These are phyloP conservation scores for Symbiodinium natans DNA, from an alignment of 73 alveolate species.

Conservation along the genomic window DNA sequence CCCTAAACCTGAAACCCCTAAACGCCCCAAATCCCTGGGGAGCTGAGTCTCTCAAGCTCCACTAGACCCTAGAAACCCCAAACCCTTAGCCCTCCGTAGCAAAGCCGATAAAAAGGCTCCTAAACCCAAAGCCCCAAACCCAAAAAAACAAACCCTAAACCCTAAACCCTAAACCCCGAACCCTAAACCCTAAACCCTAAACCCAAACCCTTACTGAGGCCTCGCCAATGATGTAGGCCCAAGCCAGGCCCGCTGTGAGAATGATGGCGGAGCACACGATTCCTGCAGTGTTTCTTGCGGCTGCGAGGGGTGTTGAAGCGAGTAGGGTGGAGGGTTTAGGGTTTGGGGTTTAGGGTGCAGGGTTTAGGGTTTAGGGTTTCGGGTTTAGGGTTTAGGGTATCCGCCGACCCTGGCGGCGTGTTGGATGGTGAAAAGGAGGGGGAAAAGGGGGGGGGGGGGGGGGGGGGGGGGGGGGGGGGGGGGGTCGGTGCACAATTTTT, in stretches of 20 bases:
- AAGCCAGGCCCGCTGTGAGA: slow-evolving; percentile 39
- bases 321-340: background rate
- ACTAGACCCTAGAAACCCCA: background rate
- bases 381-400: background rate
- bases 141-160: background rate
- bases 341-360: background rate
- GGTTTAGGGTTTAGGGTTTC: background rate
- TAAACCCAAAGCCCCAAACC: background rate
- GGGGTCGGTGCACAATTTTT: too few species aligned
- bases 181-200: background rate
- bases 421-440: too few species aligned
- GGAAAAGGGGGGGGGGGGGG: too few species aligned
- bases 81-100: background rate
- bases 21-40: too few species aligned
- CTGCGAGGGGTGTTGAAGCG: too few species aligned
- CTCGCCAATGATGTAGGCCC: slow-evolving; percentile 85
- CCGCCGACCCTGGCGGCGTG: too few species aligned
- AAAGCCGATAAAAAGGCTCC: too few species aligned
- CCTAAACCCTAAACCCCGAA: background rate
- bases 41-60: background rate
- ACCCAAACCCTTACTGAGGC: background rate
- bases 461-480: too few species aligned
- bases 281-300: background rate
- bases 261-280: background rate
- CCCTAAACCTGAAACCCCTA: background rate